These are phyloP conservation scores for Avena sativa DNA, from an alignment of 176 grass and related monocot species.

Conservation along the genomic window DNA sequence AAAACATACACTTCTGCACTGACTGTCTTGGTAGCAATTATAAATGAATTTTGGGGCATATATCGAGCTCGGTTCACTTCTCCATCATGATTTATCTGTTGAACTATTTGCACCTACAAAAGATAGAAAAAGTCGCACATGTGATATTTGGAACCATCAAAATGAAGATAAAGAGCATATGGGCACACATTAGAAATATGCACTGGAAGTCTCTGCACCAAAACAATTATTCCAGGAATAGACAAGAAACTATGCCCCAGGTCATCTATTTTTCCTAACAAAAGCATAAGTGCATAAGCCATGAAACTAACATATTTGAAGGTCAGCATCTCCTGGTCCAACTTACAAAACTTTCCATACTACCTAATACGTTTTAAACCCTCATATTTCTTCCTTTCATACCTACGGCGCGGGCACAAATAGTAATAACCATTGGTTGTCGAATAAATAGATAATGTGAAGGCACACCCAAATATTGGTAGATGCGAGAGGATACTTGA, in stretches of 20 bases:
- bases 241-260: neutral
- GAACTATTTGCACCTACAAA: slow-evolving; percentile 96
- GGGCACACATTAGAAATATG: neutral
- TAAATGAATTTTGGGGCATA: slow-evolving; percentile 98
- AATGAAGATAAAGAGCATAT: slow-evolving; percentile 11
- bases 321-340: neutral
- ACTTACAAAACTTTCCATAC: slow-evolving; percentile 12
- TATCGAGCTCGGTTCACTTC: slow-evolving; percentile 96
- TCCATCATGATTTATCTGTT: slow-evolving; percentile 99
- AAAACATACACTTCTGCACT: slow-evolving; percentile 98
- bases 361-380: neutral
- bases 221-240: neutral
- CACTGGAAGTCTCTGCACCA: neutral
- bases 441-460: neutral
- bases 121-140: neutral
- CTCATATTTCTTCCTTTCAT: neutral
- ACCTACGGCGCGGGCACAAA: neutral
- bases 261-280: slow-evolving; percentile 9
- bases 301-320: neutral
- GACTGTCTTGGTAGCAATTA: slow-evolving; percentile 98
- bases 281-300: slow-evolving; percentile 17
- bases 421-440: neutral
- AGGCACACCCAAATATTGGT: neutral
- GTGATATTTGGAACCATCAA: neutral
- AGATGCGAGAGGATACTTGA: neutral